Evolutionary conservation across 2,329 filamentous ascomycete genomes (phyloP).

Genomic region (Diaporthe citriasiana): DNA sequence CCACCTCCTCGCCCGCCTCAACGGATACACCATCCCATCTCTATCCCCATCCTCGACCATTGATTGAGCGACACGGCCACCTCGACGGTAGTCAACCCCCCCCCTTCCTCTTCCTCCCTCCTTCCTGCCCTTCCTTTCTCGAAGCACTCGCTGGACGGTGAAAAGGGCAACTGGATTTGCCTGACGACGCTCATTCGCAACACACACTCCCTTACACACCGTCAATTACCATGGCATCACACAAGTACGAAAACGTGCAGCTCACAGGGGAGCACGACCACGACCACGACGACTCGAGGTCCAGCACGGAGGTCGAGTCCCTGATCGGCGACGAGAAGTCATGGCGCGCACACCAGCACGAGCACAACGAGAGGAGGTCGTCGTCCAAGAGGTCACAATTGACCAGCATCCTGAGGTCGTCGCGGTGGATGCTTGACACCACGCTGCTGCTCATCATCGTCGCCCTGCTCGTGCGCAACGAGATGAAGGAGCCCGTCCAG

Average conservation of each 20-base stretch:
- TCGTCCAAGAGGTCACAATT: constrained; percentile 45
- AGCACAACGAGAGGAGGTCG: constrained; percentile 44
- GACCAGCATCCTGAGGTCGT: constrained; percentile 49
- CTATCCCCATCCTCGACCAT: constrained; percentile 1
- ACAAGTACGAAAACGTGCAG: constrained; percentile 51
- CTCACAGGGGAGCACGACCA: constrained; percentile 47
- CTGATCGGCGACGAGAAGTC: constrained; percentile 57
- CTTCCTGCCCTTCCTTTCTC: not conserved
- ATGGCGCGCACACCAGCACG: constrained; percentile 49
- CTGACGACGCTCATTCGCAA: constrained; percentile 19
- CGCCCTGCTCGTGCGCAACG: constrained; percentile 53
- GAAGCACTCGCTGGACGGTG: constrained; percentile 37
- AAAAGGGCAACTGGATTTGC: constrained; percentile 35
- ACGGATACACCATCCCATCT: not conserved
- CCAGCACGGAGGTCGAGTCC: constrained; percentile 58
- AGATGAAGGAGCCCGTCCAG: constrained; percentile 44
- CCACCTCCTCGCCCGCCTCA: not conserved
- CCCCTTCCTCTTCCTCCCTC: not conserved
- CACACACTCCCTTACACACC: not conserved
- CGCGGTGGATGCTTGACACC: constrained; percentile 57
- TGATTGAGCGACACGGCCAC: constrained; percentile 2
- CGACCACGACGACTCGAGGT: constrained; percentile 50
- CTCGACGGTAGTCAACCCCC: constrained; percentile 8
- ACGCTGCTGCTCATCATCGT: constrained; percentile 55
- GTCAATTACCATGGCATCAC: constrained; percentile 34